phyloP scores from a whole-genome alignment of 257 asterid species.

The Rubia yunnanensis region DNA sequence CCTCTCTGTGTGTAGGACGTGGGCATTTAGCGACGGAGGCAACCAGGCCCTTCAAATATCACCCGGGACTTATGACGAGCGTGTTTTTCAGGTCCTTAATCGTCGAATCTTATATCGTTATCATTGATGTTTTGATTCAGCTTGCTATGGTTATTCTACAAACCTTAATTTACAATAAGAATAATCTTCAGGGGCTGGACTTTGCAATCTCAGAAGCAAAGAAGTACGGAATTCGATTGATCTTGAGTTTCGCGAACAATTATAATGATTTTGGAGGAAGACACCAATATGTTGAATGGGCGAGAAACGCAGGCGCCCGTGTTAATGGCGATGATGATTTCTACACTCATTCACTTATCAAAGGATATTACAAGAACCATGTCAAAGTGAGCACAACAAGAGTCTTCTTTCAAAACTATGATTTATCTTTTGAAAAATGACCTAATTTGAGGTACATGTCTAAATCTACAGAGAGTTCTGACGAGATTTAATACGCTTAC shows the following conservation, averaged over 20 bases:
- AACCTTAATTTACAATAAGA: too few relatives aligned
- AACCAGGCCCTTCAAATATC: slow-evolving; percentile 43
- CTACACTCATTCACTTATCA: slow-evolving; percentile 49
- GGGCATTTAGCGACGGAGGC: slow-evolving; percentile 75
- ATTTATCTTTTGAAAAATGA: too few relatives aligned
- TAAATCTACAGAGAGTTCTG: slow-evolving; percentile 39
- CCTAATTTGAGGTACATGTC: too few relatives aligned
- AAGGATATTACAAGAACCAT: slow-evolving; percentile 61
- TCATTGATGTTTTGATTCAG: too few relatives aligned
- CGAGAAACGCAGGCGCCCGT: slow-evolving; percentile 35
- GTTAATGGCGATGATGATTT: slow-evolving; percentile 54
- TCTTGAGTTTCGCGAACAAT: slow-evolving; percentile 53
- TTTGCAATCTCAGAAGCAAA: slow-evolving; percentile 57
- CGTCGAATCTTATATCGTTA: too few relatives aligned
- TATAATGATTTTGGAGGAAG: slow-evolving; percentile 59
- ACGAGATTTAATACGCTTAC: slow-evolving; percentile 53
- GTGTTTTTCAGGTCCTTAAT: slow-evolving; percentile 55
- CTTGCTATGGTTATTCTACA: too few relatives aligned
- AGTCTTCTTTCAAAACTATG: too few relatives aligned
- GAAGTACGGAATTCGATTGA: slow-evolving; percentile 47
- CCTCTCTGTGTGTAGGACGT: slow-evolving; percentile 55
- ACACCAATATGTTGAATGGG: slow-evolving; percentile 53
- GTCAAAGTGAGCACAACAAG: slow-evolving; percentile 31
- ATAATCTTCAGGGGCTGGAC: slow-evolving; percentile 56
- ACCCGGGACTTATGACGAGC: slow-evolving; percentile 59